Evolutionary conservation across 2,329 filamentous ascomycete genomes (phyloP).

Genomic region (Exophiala sideris): DNA sequence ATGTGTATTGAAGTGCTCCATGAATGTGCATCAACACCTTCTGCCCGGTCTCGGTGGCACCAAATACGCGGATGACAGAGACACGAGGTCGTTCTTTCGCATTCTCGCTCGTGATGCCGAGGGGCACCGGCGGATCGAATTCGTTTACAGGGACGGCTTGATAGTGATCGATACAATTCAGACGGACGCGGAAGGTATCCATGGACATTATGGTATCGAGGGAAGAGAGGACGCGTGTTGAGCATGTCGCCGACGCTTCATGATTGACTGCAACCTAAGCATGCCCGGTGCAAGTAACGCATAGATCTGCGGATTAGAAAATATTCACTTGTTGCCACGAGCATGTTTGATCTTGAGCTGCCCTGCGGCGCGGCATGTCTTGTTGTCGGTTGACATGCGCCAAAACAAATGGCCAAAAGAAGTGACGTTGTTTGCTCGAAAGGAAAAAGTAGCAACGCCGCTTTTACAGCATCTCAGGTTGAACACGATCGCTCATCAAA

Average conservation of each 20-base stretch:
- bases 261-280: not conserved
- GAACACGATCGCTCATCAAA: no score
- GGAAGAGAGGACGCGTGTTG: constrained; percentile 13
- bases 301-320: no score
- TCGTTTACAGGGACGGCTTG: constrained; percentile 68
- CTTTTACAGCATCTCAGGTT: no score
- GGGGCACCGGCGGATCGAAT: constrained; percentile 76
- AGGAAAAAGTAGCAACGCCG: no score
- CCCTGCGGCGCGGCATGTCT: no score
- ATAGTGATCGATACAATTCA: constrained; percentile 97
- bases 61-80: constrained; percentile 86
- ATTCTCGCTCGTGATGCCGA: constrained; percentile 49
- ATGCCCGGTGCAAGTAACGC: no score
- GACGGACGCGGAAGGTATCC: constrained; percentile 81
- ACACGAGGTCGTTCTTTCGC: constrained; percentile 66
- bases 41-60: constrained; percentile 88
- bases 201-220: constrained; percentile 36
- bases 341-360: no score
- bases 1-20: constrained; percentile 94
- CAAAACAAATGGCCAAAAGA: no score
- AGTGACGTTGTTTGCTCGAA: no score
- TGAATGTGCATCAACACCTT: constrained; percentile 96
- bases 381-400: no score
- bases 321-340: no score
- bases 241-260: constrained; percentile 11